phyloP scores from a whole-genome alignment of 805 yeast species.

The Candida wancherniae region DNA sequence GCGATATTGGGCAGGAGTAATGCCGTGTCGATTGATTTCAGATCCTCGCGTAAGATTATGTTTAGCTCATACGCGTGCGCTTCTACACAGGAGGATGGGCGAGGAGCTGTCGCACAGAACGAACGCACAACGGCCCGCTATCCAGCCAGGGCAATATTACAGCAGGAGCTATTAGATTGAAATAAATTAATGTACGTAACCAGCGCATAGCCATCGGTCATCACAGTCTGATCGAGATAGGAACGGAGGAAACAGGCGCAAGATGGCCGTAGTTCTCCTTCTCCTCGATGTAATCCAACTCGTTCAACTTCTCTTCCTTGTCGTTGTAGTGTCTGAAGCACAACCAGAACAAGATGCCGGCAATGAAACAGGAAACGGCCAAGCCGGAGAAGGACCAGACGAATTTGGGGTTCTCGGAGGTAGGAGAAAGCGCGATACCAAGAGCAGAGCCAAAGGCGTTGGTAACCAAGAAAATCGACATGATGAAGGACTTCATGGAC shows the following conservation, averaged over 20 bases:
- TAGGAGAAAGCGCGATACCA: constrained; percentile 67
- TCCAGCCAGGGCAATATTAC: too few species aligned
- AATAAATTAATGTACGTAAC: too few species aligned
- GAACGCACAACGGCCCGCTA: too few species aligned
- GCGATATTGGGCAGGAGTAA: too few species aligned
- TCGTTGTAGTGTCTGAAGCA: constrained; percentile 51
- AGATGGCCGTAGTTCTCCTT: constrained; percentile 6
- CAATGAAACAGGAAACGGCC: constrained; percentile 52
- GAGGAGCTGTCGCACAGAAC: too few species aligned
- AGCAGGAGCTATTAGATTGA: too few species aligned
- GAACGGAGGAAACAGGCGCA: constrained; percentile 14
- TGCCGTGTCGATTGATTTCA: too few species aligned
- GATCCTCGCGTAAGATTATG: too few species aligned
- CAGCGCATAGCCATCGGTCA: too few species aligned
- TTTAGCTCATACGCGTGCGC: too few species aligned
- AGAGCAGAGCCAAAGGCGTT: constrained; percentile 75
- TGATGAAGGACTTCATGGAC: constrained; percentile 59
- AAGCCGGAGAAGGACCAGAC: constrained; percentile 66
- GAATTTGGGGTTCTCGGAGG: constrained; percentile 63
- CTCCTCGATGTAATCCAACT: constrained; percentile 35
- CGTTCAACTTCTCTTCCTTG: constrained; percentile 54
- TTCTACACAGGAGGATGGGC: too few species aligned
- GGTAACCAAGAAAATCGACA: constrained; percentile 62
- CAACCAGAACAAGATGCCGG: constrained; percentile 61
- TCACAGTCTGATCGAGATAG: constrained; percentile 16